phyloP scores from a whole-genome alignment of 139 green algal genomes.

The Tetradesmus lagerheimii region DNA sequence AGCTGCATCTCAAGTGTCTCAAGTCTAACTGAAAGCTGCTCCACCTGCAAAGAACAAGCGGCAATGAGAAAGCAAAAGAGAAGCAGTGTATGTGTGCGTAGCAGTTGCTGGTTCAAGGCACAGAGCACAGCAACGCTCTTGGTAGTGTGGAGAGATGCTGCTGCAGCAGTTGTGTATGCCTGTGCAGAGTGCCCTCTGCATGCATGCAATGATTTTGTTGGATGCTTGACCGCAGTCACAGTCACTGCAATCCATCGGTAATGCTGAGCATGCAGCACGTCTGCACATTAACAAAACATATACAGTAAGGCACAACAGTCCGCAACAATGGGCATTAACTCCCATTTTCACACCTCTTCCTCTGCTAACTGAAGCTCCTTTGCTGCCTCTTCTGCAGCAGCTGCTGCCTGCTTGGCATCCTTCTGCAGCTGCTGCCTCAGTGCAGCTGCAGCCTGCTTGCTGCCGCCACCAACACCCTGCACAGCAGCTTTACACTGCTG shows the following conservation, averaged over 20 bases:
- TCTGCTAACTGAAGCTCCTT: slow-evolving; percentile 18
- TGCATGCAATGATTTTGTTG: too few relatives aligned
- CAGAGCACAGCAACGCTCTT: too few relatives aligned
- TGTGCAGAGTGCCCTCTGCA: too few relatives aligned
- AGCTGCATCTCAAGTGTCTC: slow-evolving; percentile 20
- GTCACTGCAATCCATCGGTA: too few relatives aligned
- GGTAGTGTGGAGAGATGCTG: too few relatives aligned
- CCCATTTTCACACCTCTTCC: slow-evolving; percentile 13
- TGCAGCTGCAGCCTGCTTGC: neutral
- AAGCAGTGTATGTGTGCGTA: neutral
- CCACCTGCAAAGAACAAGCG: neutral
- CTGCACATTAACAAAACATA: neutral
- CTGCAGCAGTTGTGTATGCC: neutral
- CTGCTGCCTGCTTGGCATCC: neutral
- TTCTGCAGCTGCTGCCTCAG: slow-evolving; percentile 14
- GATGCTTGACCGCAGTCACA: too few relatives aligned
- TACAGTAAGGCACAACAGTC: neutral
- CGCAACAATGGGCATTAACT: too few relatives aligned
- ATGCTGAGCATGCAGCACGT: too few relatives aligned
- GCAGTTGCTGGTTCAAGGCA: neutral
- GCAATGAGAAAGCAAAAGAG: neutral
- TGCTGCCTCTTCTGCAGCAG: neutral
- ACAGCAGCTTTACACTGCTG: neutral
- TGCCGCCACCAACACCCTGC: neutral
- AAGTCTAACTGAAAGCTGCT: neutral